A percentile compares a stretch with the other conserved stretches of the same genome.
These are phyloP conservation scores for Argentina anserina DNA, from an alignment of 306 rosid genomes.

Conservation along the genomic window DNA sequence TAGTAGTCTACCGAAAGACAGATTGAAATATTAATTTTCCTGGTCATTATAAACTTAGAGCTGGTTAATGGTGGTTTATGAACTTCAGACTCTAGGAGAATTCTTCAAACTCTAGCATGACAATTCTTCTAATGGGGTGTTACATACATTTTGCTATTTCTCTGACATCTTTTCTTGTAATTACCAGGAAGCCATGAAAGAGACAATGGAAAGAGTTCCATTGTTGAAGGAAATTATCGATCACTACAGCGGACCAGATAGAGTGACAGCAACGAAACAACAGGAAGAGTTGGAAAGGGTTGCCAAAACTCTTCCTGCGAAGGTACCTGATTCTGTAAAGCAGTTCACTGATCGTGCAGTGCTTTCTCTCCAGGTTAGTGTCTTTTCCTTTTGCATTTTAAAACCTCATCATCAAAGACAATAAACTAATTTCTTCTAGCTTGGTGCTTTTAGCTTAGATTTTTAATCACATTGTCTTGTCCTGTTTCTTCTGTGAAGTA, in stretches of 20 bases:
- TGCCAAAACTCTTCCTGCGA: slow-evolving; percentile 71
- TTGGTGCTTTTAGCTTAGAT: slow-evolving; percentile 12
- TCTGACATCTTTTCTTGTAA: slow-evolving; percentile 24
- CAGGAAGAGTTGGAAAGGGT: slow-evolving; percentile 77
- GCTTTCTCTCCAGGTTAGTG: slow-evolving; percentile 77
- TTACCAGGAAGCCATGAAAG: slow-evolving; percentile 68
- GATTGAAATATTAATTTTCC: neutral
- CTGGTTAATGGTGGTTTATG: neutral
- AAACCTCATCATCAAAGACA: slow-evolving; percentile 18
- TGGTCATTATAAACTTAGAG: neutral
- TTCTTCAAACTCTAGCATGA: neutral
- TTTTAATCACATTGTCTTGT: neutral
- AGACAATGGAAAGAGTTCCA: slow-evolving; percentile 73
- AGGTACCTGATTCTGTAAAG: slow-evolving; percentile 69
- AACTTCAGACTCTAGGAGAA: too few relatives aligned
- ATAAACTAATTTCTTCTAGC: slow-evolving; percentile 1
- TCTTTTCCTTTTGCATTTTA: slow-evolving; percentile 11
- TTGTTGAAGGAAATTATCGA: slow-evolving; percentile 80
- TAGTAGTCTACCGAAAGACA: neutral
- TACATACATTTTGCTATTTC: slow-evolving; percentile 13
- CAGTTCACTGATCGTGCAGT: slow-evolving; percentile 72
- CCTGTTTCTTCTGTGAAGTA: neutral
- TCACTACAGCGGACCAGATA: slow-evolving; percentile 79
- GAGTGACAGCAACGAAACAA: slow-evolving; percentile 85
- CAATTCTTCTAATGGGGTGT: neutral